Evolutionary conservation across 2,329 filamentous ascomycete genomes (phyloP).

Genomic region (Phialophora tarda): DNA sequence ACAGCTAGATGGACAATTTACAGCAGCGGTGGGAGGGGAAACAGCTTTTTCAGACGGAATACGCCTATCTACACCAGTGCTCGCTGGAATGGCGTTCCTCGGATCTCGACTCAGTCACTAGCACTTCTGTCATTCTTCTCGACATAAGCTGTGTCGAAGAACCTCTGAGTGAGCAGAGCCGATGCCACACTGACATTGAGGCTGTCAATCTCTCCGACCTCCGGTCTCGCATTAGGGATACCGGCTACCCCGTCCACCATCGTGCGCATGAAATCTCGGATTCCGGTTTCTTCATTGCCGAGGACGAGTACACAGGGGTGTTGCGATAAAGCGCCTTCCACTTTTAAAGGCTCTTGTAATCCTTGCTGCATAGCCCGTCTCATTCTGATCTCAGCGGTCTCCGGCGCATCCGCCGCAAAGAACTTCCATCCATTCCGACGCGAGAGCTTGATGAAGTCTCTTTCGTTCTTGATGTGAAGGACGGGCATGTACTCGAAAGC

Average conservation of each 20-base stretch:
- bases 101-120: not conserved
- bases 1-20: not conserved
- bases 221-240: conserved; percentile 62
- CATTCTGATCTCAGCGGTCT: conserved; percentile 39
- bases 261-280: conserved; percentile 68
- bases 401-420: conserved; percentile 71
- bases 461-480: conserved; percentile 70
- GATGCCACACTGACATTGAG: conserved; percentile 92
- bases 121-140: not conserved
- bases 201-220: conserved; percentile 71
- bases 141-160: conserved; percentile 30
- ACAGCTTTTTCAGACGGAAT: not conserved
- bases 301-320: conserved; percentile 79
- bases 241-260: conserved; percentile 68
- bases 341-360: conserved; percentile 11
- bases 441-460: conserved; percentile 72
- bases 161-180: conserved; percentile 46
- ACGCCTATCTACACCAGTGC: not conserved
- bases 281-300: conserved; percentile 78
- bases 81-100: not conserved
- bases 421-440: conserved; percentile 77
- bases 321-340: conserved; percentile 52
- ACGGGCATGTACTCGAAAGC: conserved; percentile 81
- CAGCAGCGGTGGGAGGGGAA: not conserved
- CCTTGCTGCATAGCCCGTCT: conserved; percentile 14